Percentiles rank a stretch among this genome's conserved stretches.
These are phyloP conservation scores for Hymenoscyphus fraxineus DNA, from an alignment of 2,329 filamentous ascomycete genomes.

Conservation along the genomic window DNA sequence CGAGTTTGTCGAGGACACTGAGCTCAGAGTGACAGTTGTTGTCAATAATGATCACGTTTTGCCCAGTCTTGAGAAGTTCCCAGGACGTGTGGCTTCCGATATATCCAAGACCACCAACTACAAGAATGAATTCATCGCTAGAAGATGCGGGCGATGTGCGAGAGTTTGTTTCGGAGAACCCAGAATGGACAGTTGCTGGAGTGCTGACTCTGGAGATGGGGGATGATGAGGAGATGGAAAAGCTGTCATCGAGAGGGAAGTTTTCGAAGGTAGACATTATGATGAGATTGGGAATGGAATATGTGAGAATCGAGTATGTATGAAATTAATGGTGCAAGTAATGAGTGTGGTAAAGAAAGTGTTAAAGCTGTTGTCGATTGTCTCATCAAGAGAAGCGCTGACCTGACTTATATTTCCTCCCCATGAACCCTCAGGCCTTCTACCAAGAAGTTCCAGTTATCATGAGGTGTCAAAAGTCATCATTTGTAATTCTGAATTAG, in stretches of 20 bases:
- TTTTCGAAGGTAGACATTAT: not conserved
- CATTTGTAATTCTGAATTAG: not conserved
- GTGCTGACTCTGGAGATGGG: constrained; percentile 4
- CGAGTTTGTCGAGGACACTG: constrained; percentile 24
- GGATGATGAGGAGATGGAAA: not conserved
- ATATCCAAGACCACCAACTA: constrained; percentile 45
- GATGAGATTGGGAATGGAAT: not conserved
- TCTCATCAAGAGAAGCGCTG: not conserved
- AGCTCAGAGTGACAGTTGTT: constrained; percentile 37
- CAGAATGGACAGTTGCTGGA: constrained; percentile 5
- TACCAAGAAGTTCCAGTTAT: not conserved
- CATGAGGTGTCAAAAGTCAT: not conserved
- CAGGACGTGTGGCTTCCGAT: constrained; percentile 49
- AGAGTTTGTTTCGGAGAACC: not conserved
- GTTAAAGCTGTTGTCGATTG: not conserved
- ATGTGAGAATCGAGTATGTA: not conserved
- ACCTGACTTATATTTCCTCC: not conserved
- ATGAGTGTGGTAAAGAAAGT: not conserved
- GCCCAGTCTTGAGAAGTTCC: constrained; percentile 45
- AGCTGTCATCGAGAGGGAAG: not conserved
- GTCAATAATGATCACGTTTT: constrained; percentile 42
- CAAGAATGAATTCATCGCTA: constrained; percentile 32
- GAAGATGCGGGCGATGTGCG: not conserved
- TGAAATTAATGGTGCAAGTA: not conserved
- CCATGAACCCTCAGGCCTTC: not conserved